Base-by-base conservation (phyloP, 192 early-diverging fungal species). In the Paraglomus brasilianum region DNA sequence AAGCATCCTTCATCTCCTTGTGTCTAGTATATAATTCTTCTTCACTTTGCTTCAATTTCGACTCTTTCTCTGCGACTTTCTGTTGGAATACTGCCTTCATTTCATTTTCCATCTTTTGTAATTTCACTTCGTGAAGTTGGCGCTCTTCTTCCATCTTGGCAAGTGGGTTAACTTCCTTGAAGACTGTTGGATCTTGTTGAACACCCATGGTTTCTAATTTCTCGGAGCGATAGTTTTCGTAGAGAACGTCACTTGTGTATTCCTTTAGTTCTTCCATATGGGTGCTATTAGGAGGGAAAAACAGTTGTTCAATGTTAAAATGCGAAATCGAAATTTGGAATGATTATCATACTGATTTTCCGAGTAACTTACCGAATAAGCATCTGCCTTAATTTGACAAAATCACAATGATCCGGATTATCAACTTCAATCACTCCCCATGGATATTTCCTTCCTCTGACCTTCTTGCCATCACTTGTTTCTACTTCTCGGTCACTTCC, bases 41-140 rank as follows among this genome's bases (percentile, higher is more conserved):
- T 78, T 99, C 97, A 47, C 88, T 90, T 77, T 95, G 94, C 84
- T 96, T 99, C 66, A 99, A 84, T 82, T 97, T 97, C 72, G 93
- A 80, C 77, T 99, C 95, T 82, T 97, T 97, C 81, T 99, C 97
- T 64, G 94, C 91, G 4, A 99, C 97, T 86, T 99, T 97, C 66
- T 94, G 92, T 80, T 95, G 92, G 89, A 99, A 99, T 50, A 99
- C 97, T 48, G 89, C 83, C 79, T 94, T 95, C 97, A 99, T 99
- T 80, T 99, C 97, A 38, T 89, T 86, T 77, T 99, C 95, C 97
- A 99, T 97, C 85, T 97, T 96, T 51, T 88, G 84, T 82, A 99
- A 85, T 83, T 97, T 97, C 70, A 86, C 87, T 79, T 99, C 95
- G 69, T 99, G 97, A 40, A 91, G 82, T 41, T 86, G 74, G 51